phyloP scores from a whole-genome alignment of 139 green algal genomes.

The Chara braunii region DNA sequence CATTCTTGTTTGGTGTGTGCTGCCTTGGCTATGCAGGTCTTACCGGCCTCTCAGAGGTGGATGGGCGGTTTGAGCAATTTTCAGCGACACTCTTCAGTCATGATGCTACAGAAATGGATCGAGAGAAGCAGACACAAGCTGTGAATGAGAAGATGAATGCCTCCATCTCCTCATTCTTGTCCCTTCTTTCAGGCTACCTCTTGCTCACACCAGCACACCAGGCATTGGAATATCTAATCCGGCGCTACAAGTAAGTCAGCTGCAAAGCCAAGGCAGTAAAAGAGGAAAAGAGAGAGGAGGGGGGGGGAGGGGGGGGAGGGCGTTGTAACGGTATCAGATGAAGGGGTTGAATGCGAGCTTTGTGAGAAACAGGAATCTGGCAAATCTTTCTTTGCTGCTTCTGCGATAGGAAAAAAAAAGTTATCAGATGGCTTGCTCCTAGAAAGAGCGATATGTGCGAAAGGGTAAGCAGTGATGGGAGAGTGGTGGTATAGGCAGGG shows the following conservation, averaged over 20 bases:
- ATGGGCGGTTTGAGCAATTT: slow-evolving; percentile 61
- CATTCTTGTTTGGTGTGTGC: background rate
- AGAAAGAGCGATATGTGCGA: no score
- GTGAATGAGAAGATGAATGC: slow-evolving; percentile 35
- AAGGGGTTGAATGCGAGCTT: no score
- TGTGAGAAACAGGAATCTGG: no score
- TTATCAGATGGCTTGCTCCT: no score
- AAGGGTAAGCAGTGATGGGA: no score
- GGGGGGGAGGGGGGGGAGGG: no score
- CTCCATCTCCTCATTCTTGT: slow-evolving; percentile 55
- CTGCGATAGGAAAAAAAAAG: no score
- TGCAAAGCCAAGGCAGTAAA: background rate
- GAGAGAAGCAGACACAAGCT: slow-evolving; percentile 56
- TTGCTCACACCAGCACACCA: slow-evolving; percentile 59
- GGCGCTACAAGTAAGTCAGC: slow-evolving; percentile 63
- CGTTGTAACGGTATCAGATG: no score
- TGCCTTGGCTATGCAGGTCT: slow-evolving; percentile 55
- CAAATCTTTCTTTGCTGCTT: no score
- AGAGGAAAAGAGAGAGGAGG: no score
- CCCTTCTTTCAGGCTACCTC: slow-evolving; percentile 68
- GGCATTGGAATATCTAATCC: slow-evolving; percentile 78
- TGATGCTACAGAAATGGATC: slow-evolving; percentile 38
- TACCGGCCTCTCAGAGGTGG: slow-evolving; percentile 54
- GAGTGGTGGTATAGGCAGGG: no score
- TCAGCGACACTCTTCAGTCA: slow-evolving; percentile 63